Base-by-base conservation (phyloP, 805 yeast genomes). In the Isabelozyma rhagii region DNA sequence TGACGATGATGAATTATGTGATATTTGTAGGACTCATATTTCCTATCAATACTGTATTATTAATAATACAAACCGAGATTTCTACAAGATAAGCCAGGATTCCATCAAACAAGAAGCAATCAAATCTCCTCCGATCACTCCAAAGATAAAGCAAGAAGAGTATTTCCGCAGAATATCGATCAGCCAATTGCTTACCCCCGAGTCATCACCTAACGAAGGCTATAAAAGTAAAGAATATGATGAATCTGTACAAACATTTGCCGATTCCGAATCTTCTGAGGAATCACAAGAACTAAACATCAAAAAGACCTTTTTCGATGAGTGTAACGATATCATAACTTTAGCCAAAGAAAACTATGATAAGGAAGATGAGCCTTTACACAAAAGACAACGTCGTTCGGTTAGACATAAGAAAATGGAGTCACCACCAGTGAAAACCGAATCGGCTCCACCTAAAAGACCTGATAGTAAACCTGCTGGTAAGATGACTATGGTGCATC, bases 31-130 rank as follows among this genome's bases (percentile, higher is more conserved):
- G 48, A 73, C 84, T 3, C 68, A 70, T 48, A 69, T 79, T 15
- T 72, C 77, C 15, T 77, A 75, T 57, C 74, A 74, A 49, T 80
- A 80, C 70, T 64, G 79, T 51, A 69, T 72, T 39, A 60, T 77
- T 40, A 72, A 67, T 46, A 55, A 58, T 15, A 17, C 44, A 14
- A 47, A 48, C 10, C 55, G 47, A 28, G 44, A 50, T 8, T 59
- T 52, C 39, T 31, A 25, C 8, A 34, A 34, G 46, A 41, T 36
- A 46, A 43, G 39, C 15, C 36, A 27, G 18, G 29, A 36, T 18
- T 11, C 42, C 4, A 27, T 41, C 15, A 41, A 28, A 40, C 46
- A 51, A 14, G 51, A 38, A 31, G 28, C 39, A n/a, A 6, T 29
- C 45, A 14, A 42, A 5, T 27, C 44, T 10, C 39, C 44, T 14